phyloP scores from a whole-genome alignment of 352 stramenopile species.

The Aphanomyces invadans region DNA sequence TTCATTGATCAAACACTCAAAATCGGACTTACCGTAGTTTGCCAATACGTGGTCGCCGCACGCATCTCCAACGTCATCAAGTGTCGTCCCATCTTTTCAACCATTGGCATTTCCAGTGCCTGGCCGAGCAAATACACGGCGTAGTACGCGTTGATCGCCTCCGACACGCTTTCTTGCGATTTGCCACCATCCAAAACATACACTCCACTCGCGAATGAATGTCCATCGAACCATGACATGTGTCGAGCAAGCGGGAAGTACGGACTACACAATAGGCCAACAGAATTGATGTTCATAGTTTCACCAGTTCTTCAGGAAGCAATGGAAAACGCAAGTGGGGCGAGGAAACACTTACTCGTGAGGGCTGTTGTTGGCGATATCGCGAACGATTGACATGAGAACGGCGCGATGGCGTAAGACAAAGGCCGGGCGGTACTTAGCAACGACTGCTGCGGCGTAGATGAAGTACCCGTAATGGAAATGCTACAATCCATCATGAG shows the following conservation, averaged over 20 bases:
- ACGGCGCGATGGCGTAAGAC: constrained; percentile 56
- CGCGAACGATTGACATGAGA: constrained; percentile 65
- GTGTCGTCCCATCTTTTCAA: constrained; percentile 86
- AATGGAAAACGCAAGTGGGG: constrained; percentile 3
- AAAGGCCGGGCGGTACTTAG: constrained; percentile 68
- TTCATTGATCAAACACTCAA: constrained; percentile 27
- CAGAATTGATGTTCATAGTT: background rate
- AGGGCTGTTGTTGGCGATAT: constrained; percentile 58
- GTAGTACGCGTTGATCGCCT: constrained; percentile 97
- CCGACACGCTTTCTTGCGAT: constrained; percentile 93
- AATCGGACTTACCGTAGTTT: constrained; percentile 57
- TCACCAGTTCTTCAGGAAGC: too few species aligned
- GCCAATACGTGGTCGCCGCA: constrained; percentile 94
- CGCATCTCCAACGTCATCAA: constrained; percentile 90
- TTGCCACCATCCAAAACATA: constrained; percentile 94
- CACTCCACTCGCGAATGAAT: constrained; percentile 94
- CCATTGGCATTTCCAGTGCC: constrained; percentile 48
- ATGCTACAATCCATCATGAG: constrained; percentile 85
- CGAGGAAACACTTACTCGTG: constrained; percentile 44
- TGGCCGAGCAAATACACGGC: constrained; percentile 90
- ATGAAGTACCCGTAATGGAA: constrained; percentile 96
- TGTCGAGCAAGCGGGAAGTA: constrained; percentile 90
- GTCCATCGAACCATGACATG: constrained; percentile 96
- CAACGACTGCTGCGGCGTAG: constrained; percentile 75
- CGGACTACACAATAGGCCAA: constrained; percentile 30